Evolutionary conservation across 1,139 yeast species (phyloP).

Genomic region (Suhomyces bribrorum): DNA sequence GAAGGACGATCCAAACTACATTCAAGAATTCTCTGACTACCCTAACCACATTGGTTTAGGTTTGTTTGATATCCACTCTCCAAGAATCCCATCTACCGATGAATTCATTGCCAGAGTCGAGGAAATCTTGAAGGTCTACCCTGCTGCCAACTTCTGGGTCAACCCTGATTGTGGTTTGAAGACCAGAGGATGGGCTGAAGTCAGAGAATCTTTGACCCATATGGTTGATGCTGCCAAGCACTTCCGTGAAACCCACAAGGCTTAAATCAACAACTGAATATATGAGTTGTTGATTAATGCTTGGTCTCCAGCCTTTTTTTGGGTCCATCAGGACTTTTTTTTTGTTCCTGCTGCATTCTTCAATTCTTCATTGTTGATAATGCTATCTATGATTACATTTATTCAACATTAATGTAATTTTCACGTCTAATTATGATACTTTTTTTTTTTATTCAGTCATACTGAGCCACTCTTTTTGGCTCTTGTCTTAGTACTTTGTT

Average conservation of each 20-base stretch:
- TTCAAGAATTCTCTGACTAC: slow-evolving; percentile 95
- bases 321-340: too few relatives aligned
- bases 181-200: slow-evolving; percentile 96
- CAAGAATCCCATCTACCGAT: slow-evolving; percentile 97
- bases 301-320: too few relatives aligned
- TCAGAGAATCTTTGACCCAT: slow-evolving; percentile 81
- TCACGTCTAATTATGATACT: slow-evolving; percentile 13
- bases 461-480: slow-evolving; percentile 10
- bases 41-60: slow-evolving; percentile 99
- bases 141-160: slow-evolving; percentile 98
- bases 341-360: too few relatives aligned
- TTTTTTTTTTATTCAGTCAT: slow-evolving; percentile 16
- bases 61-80: slow-evolving; percentile 98
- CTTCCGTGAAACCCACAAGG: slow-evolving; percentile 59
- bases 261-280: slow-evolving; percentile 8
- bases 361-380: slow-evolving; percentile 36
- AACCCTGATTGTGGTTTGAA: slow-evolving; percentile 99
- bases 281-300: not conserved
- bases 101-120: slow-evolving; percentile 93
- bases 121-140: slow-evolving; percentile 94
- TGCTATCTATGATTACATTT: slow-evolving; percentile 53
- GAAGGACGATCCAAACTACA: slow-evolving; percentile 98
- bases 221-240: slow-evolving; percentile 99
- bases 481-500: slow-evolving; percentile 17
- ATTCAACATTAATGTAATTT: slow-evolving; percentile 69